Conservation (phyloP, 257 asterid genomes). For the Scutellaria galericulata region DNA sequence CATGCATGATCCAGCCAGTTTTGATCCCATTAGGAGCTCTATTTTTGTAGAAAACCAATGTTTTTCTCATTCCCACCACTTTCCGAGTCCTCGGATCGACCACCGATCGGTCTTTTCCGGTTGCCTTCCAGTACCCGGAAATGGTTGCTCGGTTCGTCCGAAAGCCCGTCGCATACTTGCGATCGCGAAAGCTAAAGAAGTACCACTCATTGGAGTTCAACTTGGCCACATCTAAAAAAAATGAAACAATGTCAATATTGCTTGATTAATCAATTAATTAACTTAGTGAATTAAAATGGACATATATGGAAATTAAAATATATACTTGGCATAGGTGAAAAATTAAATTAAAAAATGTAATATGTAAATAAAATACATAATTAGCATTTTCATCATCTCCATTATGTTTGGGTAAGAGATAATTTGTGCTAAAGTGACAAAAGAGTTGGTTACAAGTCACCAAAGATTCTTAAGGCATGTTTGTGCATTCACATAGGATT, state of each 20-base stretch:
- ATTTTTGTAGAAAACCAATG: conserved; percentile 79
- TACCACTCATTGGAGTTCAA: conserved; percentile 85
- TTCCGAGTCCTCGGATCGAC: conserved; percentile 47
- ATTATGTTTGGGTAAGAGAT: conserved; percentile 43
- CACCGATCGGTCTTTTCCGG: conserved; percentile 78
- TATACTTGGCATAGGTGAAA: too few species aligned
- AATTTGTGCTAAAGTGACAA: conserved; percentile 45
- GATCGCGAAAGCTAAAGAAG: conserved; percentile 87
- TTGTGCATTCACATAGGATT: conserved; percentile 37
- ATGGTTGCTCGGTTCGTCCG: conserved; percentile 77
- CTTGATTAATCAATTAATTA: too few species aligned
- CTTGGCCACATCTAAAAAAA: conserved; percentile 67
- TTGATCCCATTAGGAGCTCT: conserved; percentile 90
- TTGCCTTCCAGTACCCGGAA: conserved; percentile 94
- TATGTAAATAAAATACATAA: too few species aligned
- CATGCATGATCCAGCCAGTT: conserved; percentile 94
- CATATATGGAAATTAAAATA: too few species aligned
- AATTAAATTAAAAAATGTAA: too few species aligned
- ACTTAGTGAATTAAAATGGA: too few species aligned
- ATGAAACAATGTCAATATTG: too few species aligned
- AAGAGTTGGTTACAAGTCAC: conserved; percentile 57
- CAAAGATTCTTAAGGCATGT: conserved; percentile 42
- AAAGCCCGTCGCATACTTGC: conserved; percentile 79
- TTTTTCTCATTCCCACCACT: conserved; percentile 84
- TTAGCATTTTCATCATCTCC: conserved; percentile 25